phyloP scores from a whole-genome alignment of 163 green algal species.

The Scenedesmus sp. region DNA sequence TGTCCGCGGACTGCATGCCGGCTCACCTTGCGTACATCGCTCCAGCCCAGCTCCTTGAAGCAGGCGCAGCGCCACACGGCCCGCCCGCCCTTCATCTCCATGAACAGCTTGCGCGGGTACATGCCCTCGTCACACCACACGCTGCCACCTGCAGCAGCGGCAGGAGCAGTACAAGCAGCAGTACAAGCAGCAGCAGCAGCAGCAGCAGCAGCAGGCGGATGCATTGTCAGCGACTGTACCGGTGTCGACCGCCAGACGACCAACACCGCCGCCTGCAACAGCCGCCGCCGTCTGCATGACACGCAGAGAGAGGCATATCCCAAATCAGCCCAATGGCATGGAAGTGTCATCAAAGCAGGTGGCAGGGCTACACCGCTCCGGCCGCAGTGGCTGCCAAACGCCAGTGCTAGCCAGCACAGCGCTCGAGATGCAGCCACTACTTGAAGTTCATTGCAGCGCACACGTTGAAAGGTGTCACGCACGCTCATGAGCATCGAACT shows the following conservation, averaged over 20 bases:
- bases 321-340: too few species aligned
- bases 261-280: background rate
- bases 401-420: too few species aligned
- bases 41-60: conserved; percentile 55
- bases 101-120: conserved; percentile 51
- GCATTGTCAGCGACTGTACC: too few species aligned
- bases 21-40: conserved; percentile 8
- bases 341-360: too few species aligned
- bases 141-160: conserved; percentile 26
- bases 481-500: background rate
- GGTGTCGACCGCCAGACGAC: too few species aligned
- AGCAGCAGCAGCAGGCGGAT: background rate
- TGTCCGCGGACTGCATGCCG: too few species aligned
- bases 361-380: too few species aligned
- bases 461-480: background rate
- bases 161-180: background rate
- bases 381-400: too few species aligned
- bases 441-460: background rate
- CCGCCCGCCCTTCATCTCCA: conserved; percentile 20
- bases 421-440: background rate
- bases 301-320: too few species aligned
- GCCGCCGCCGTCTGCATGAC: too few species aligned
- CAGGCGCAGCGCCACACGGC: conserved; percentile 39
- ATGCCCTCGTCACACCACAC: conserved; percentile 49
- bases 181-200: background rate